Evolutionary conservation across 2,329 filamentous ascomycete genomes (phyloP), one percentile per base, ranked within the genome.

Genomic region (Talaromyces piceae): DNA sequence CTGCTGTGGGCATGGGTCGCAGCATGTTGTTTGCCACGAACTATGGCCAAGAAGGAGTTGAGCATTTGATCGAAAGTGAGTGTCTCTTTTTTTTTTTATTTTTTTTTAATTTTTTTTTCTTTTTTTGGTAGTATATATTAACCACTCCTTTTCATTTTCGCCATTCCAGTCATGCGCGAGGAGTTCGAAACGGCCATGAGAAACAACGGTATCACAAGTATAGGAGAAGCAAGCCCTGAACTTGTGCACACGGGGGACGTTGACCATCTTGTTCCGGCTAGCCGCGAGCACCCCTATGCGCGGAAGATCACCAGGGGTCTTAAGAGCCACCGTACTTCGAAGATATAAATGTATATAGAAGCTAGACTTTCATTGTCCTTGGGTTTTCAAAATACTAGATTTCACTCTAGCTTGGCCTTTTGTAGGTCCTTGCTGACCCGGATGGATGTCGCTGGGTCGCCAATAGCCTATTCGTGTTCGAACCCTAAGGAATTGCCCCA

Each of bases 11-110:
- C 0, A 71, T 81, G 47, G 78, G 77, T 0, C 64, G 78, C 12
- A 77, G 76, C 13, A 76, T 75, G 53, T 62, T 81, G 5, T 81
- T 77, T 56, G 74, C 76, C 2, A 65, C 77, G 23, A 74, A 74
- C 3, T 80, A 80, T 53, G 77, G 78, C 4, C 75, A 78, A 57
- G 75, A 75, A 50, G 77, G 77, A 2, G 74, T 78, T 16, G 75
- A 78, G 58, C 74, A 78, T 63, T 65, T 78, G 52, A 73, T 78
- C 49, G 74, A 77, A 53, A 78, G 79, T 81, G 68, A 68, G 52
- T 51, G 5, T 11, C 8, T 5, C 2, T 11, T 37, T 9, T 37
- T 26, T 25, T 20, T 39, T 8, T 30, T 41, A n/a, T n/a, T 20
- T 13, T 22, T 43, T 6, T 43, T 3, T 11, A 4, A 25, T 26